These are phyloP conservation scores for Fimicolochytrium jonesii DNA, from an alignment of 192 early-diverging fungal genomes.

Conservation along the genomic window DNA sequence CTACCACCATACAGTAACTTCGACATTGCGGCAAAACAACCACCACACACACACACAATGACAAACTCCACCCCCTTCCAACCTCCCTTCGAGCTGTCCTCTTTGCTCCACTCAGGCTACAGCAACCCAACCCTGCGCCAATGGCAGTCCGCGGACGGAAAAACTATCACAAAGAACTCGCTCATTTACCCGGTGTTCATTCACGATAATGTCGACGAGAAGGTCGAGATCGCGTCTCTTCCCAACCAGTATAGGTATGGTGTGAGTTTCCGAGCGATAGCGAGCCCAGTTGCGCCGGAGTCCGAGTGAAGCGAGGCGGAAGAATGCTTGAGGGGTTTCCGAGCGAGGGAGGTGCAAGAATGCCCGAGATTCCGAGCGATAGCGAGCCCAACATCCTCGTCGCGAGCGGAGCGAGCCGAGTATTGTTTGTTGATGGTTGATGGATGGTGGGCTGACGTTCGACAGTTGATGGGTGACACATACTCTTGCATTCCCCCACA, in stretches of 20 bases:
- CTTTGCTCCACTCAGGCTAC: slow-evolving; percentile 83
- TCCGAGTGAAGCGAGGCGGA: too few species aligned
- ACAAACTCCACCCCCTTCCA: too few species aligned
- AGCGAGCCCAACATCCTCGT: too few species aligned
- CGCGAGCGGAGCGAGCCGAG: not conserved
- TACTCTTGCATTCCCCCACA: not conserved
- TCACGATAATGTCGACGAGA: slow-evolving; percentile 70
- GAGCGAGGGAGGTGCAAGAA: too few species aligned
- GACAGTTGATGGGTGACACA: not conserved
- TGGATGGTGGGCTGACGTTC: too few species aligned
- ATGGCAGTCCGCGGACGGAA: slow-evolving; percentile 61
- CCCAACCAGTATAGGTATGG: slow-evolving; percentile 79
- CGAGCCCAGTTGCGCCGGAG: too few species aligned
- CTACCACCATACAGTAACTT: too few species aligned
- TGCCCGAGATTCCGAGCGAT: too few species aligned
- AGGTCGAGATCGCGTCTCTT: slow-evolving; percentile 72
- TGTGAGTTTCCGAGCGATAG: too few species aligned
- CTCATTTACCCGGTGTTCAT: slow-evolving; percentile 97
- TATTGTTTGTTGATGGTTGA: not conserved
- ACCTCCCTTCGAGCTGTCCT: slow-evolving; percentile 27
- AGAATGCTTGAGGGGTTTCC: not conserved
- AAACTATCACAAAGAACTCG: slow-evolving; percentile 52
- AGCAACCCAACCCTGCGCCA: slow-evolving; percentile 73
- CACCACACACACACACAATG: too few species aligned
- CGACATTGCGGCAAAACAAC: too few species aligned